A percentile compares a stretch with the other conserved stretches of the same genome.
Evolutionary conservation across 345 rosid species (phyloP).

Genomic region (rapeseed (Brassica napus)): DNA sequence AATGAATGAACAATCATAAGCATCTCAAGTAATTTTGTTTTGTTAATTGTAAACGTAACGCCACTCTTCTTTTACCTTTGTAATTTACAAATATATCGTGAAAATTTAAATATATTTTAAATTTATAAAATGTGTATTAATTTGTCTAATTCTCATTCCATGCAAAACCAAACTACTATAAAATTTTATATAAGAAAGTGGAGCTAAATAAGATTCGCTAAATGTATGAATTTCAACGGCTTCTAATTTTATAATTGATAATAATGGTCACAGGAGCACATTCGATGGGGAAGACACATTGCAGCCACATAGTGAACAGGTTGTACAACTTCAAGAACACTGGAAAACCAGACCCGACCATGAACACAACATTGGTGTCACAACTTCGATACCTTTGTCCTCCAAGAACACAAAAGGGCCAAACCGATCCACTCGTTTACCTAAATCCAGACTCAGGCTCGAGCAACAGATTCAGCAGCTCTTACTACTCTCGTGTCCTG

Average conservation of each 20-base stretch:
- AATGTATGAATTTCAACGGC: background rate
- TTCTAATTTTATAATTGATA: background rate
- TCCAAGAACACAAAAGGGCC: slow-evolving; percentile 47
- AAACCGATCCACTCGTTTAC: slow-evolving; percentile 54
- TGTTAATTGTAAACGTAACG: background rate
- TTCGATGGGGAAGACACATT: slow-evolving; percentile 59
- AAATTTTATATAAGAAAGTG: background rate
- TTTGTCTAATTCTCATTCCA: background rate
- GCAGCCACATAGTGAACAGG: slow-evolving; percentile 51
- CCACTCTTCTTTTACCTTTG: background rate
- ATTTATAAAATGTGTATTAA: background rate
- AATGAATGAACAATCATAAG: background rate
- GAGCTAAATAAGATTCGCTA: background rate
- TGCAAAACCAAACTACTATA: background rate
- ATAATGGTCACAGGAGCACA: slow-evolving; percentile 56
- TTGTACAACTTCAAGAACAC: slow-evolving; percentile 62
- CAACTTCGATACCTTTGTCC: slow-evolving; percentile 55
- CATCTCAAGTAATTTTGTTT: background rate
- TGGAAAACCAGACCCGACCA: slow-evolving; percentile 55
- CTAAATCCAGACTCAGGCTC: slow-evolving; percentile 61
- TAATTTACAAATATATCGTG: background rate
- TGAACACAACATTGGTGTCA: slow-evolving; percentile 45
- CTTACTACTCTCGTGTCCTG: slow-evolving; percentile 57
- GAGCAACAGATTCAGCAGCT: slow-evolving; percentile 46
- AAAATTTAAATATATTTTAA: too few species aligned